These are phyloP conservation scores for Mycena galericulata DNA, from an alignment of 768 basidiomycete genomes.

Conservation along the genomic window DNA sequence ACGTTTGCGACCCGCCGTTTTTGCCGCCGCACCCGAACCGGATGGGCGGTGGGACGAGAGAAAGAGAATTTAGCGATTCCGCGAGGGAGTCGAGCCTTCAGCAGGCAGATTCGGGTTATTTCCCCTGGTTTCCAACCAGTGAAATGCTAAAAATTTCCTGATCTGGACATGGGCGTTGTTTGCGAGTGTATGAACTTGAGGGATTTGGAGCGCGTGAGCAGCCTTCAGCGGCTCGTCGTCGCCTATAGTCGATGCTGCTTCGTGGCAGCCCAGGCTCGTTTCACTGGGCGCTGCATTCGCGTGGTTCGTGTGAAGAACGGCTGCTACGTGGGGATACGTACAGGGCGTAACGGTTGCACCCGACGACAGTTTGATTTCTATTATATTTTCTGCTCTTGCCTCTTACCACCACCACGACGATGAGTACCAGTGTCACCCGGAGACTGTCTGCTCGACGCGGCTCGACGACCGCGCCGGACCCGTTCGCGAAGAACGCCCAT, in stretches of 20 bases:
- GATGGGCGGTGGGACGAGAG: too few species aligned
- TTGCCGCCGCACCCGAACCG: too few species aligned
- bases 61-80: too few species aligned
- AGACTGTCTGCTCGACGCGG: constrained; percentile 71
- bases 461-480: constrained; percentile 76
- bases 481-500: constrained; percentile 66
- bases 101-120: too few species aligned
- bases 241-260: neutral
- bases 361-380: constrained; percentile 15
- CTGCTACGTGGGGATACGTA: constrained; percentile 6
- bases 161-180: constrained; percentile 14
- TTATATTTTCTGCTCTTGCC: constrained; percentile 1
- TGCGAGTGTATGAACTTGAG: neutral
- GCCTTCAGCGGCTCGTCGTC: too few species aligned
- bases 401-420: constrained; percentile 21
- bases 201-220: too few species aligned
- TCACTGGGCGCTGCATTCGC: constrained; percentile 5
- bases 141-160: too few species aligned
- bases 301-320: constrained; percentile 11
- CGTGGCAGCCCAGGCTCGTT: too few species aligned
- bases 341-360: constrained; percentile 13
- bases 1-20: too few species aligned
- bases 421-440: constrained; percentile 39
- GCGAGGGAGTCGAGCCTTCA: too few species aligned
- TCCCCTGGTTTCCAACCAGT: too few species aligned